Evolutionary conservation across 805 yeast genomes (phyloP).

Genomic region (Jamesozyma jinghongensis): DNA sequence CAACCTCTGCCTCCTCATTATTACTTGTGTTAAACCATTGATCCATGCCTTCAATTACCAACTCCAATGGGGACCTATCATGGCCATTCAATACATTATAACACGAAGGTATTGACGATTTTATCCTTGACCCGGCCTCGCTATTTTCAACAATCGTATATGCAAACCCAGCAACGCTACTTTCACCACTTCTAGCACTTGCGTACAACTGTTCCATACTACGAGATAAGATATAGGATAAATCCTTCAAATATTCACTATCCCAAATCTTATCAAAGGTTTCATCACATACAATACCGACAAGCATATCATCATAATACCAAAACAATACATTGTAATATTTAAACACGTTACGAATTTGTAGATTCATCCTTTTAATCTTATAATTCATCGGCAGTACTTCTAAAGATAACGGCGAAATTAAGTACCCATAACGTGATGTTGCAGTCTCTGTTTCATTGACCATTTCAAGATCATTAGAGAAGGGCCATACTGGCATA

Average conservation of each 20-base stretch:
- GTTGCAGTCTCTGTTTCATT: neutral
- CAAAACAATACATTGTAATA: constrained; percentile 23
- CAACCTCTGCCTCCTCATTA: neutral
- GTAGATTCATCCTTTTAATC: constrained; percentile 13
- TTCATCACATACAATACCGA: constrained; percentile 19
- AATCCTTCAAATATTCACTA: constrained; percentile 19
- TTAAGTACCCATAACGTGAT: constrained; percentile 21
- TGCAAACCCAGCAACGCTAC: constrained; percentile 15
- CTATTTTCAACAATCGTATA: constrained; percentile 15
- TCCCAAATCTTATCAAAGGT: constrained; percentile 24
- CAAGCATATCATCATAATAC: constrained; percentile 24
- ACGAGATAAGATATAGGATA: constrained; percentile 16
- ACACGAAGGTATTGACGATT: constrained; percentile 23
- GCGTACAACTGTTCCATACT: constrained; percentile 19
- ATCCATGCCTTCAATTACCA: constrained; percentile 24
- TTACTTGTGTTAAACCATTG: constrained; percentile 7
- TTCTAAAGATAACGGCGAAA: constrained; percentile 23
- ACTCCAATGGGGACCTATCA: constrained; percentile 11
- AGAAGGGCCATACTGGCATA: constrained; percentile 18
- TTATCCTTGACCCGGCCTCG: neutral
- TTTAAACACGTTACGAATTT: constrained; percentile 8
- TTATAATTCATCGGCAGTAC: constrained; percentile 22
- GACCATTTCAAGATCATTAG: neutral
- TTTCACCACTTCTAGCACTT: neutral
- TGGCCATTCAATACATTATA: constrained; percentile 2